Evolutionary conservation across 192 early-diverging fungal genomes (phyloP).

Genomic region (Mortierella hygrophila): DNA sequence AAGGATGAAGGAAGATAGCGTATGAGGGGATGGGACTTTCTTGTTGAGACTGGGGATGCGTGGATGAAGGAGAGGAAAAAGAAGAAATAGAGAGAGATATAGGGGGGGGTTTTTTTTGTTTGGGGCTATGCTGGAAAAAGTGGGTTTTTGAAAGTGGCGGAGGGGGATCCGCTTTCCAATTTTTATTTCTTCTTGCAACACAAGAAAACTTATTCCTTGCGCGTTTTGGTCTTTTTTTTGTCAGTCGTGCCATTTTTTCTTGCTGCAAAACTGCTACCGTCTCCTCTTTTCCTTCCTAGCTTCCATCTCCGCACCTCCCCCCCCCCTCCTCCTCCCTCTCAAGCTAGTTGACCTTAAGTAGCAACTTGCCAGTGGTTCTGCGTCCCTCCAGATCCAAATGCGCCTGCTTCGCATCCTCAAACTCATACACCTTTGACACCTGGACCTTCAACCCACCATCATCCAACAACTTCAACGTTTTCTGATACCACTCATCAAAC

Average conservation of each 20-base stretch:
- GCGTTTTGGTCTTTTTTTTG: not conserved
- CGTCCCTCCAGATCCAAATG: conserved; percentile 81
- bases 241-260: not conserved
- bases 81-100: too few relatives aligned
- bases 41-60: too few relatives aligned
- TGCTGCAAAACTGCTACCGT: not conserved
- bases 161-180: too few relatives aligned
- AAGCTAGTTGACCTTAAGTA: conserved; percentile 59
- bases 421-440: conserved; percentile 78
- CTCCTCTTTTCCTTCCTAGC: not conserved
- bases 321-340: not conserved
- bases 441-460: conserved; percentile 69
- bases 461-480: conserved; percentile 71
- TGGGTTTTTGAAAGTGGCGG: too few relatives aligned
- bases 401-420: conserved; percentile 76
- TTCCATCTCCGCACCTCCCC: not conserved
- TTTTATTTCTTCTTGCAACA: too few relatives aligned
- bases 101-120: too few relatives aligned
- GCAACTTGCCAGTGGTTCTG: conserved; percentile 76
- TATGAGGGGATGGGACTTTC: too few relatives aligned
- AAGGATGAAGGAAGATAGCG: too few relatives aligned
- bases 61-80: too few relatives aligned
- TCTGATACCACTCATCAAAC: conserved; percentile 65
- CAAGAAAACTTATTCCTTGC: too few relatives aligned
- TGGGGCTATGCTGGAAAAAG: too few relatives aligned